Conservation (phyloP, 1,284 basidiomycete genomes). For the Meira nashicola region DNA sequence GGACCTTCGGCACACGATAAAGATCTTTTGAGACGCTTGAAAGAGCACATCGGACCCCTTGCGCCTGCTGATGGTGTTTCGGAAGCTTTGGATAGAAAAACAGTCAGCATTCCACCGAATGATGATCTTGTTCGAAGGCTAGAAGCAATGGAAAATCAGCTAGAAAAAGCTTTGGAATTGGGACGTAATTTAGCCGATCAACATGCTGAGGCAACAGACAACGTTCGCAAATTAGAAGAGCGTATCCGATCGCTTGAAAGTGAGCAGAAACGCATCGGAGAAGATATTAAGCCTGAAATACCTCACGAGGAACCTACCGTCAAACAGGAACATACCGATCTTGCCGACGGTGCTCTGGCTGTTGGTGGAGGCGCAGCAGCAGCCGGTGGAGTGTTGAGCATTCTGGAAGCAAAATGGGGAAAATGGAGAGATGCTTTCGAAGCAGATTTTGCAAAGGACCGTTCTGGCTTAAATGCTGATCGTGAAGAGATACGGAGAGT, state of each 20-base stretch:
- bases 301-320: background rate
- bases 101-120: conserved; percentile 44
- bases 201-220: conserved; percentile 71
- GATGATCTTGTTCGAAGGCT: conserved; percentile 71
- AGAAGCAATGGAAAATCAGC: conserved; percentile 66
- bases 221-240: conserved; percentile 70
- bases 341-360: background rate
- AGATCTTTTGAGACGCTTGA: background rate
- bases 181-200: conserved; percentile 71
- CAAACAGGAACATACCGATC: conserved; percentile 20
- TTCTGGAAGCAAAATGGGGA: conserved; percentile 72
- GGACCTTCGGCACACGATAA: background rate
- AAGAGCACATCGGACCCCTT: conserved; percentile 30
- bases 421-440: conserved; percentile 55
- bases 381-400: conserved; percentile 54
- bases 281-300: background rate
- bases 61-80: conserved; percentile 37
- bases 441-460: conserved; percentile 58
- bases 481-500: conserved; percentile 69
- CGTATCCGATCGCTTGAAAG: conserved; percentile 56
- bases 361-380: conserved; percentile 16
- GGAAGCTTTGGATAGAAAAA: conserved; percentile 1
- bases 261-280: background rate
- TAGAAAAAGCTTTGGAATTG: conserved; percentile 71
- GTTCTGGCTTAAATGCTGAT: conserved; percentile 76